A percentile compares a stretch with the other conserved stretches of the same genome.
Conservation (phyloP, 148 eudicot genomes). For the Rhododendron ovatum region DNA sequence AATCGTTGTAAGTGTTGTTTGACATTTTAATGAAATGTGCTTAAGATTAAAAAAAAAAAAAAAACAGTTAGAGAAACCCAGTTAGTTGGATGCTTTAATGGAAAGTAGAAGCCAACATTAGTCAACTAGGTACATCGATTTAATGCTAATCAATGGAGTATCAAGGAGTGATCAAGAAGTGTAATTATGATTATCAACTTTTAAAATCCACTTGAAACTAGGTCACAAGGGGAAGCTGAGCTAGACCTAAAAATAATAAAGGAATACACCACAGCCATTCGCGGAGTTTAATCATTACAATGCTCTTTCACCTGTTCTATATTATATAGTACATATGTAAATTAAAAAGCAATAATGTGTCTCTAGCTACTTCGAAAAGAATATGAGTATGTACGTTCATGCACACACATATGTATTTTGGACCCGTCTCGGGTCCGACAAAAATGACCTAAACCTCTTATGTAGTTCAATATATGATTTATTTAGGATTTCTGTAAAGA, state of each 20-base stretch:
- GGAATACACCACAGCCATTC: neutral
- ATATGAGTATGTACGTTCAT: neutral
- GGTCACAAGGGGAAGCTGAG: neutral
- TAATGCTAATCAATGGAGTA: neutral
- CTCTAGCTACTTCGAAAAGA: neutral
- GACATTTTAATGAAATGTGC: no score
- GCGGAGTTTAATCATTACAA: conserved; percentile 6
- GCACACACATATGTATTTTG: neutral
- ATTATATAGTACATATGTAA: neutral
- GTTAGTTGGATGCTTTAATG: neutral
- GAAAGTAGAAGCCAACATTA: neutral
- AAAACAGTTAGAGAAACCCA: neutral
- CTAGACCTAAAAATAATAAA: neutral
- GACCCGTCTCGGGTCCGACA: no score
- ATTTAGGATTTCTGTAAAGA: no score
- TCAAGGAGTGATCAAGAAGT: neutral
- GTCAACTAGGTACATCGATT: neutral
- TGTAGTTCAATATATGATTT: no score
- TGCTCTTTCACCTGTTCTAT: neutral
- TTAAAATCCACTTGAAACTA: conserved; percentile 8
- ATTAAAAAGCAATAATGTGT: neutral
- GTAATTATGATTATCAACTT: conserved; percentile 12
- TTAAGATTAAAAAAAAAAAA: no score
- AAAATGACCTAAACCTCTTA: no score
- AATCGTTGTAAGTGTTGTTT: no score